These are phyloP conservation scores for Acanthamoeba castellanii DNA, from an alignment of 208 protist genomes.

Conservation along the genomic window DNA sequence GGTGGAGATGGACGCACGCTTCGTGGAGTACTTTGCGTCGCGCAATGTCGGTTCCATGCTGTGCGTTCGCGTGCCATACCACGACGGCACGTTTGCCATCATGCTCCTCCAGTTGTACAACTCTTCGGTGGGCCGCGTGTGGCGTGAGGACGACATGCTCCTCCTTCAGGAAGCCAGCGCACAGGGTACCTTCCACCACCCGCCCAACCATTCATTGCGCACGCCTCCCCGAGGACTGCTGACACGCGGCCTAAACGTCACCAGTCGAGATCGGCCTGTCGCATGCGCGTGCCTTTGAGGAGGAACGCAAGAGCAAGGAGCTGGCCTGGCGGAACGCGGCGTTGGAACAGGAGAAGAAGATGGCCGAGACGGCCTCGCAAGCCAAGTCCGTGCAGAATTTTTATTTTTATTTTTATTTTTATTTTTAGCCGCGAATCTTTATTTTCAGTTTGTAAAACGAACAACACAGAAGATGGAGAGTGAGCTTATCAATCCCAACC, in stretches of 20 bases:
- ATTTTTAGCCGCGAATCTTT: too few relatives aligned
- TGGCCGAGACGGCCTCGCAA: constrained; percentile 66
- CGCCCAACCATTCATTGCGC: background rate
- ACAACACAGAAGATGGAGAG: background rate
- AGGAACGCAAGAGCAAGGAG: background rate
- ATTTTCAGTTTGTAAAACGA: background rate
- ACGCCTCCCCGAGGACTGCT: too few relatives aligned
- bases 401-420: background rate
- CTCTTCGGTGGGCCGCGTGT: background rate
- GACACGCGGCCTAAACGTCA: too few relatives aligned
- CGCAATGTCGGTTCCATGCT: background rate
- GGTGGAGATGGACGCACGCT: background rate
- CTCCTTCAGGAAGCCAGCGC: background rate
- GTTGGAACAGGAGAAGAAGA: background rate
- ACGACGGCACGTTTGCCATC: background rate
- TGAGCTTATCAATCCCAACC: constrained; percentile 55
- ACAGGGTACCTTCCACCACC: background rate
- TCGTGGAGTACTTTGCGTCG: background rate
- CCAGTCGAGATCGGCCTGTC: background rate
- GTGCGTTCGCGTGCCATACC: background rate
- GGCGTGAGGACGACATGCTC: background rate
- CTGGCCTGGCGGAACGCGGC: background rate
- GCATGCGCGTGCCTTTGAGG: background rate
- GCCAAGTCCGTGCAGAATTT: constrained; percentile 68
- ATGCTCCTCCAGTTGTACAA: background rate